Percentiles rank a stretch among this genome's conserved stretches.
phyloP scores from a whole-genome alignment of 148 eudicot species.

The Vaccinium macrocarpon region DNA sequence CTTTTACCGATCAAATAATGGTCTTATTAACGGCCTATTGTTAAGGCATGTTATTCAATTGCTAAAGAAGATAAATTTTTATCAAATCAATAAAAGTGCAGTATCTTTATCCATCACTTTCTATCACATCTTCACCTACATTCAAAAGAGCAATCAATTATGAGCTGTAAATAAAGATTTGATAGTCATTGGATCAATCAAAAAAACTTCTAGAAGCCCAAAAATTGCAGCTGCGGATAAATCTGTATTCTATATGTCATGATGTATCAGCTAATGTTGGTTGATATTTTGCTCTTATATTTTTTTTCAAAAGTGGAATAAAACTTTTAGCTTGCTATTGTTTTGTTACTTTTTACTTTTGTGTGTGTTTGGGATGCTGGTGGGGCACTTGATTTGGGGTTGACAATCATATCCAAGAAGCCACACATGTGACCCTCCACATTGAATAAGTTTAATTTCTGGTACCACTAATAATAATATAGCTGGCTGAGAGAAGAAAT shows the following conservation, averaged over 20 bases:
- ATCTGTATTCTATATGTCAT: not conserved
- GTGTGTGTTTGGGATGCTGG: not conserved
- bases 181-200: not conserved
- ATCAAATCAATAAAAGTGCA: not conserved
- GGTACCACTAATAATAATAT: not conserved
- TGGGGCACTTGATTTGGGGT: not conserved
- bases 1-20: too few relatives aligned
- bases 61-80: too few relatives aligned
- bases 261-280: not conserved
- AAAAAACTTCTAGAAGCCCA: not conserved
- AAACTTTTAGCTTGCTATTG: not conserved
- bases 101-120: not conserved
- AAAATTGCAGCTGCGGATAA: not conserved
- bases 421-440: not conserved
- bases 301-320: not conserved
- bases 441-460: not conserved
- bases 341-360: not conserved
- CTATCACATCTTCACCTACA: not conserved
- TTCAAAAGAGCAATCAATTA: not conserved
- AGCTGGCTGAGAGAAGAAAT: too few relatives aligned
- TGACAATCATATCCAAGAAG: not conserved
- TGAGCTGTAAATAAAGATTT: slow-evolving; percentile 1
- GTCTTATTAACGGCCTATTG: too few relatives aligned
- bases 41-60: not conserved
- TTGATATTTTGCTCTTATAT: not conserved